Evolutionary conservation across 495 filamentous ascomycete species (phyloP), one percentile per base, ranked within the genome.

Genomic region (Aspergillus cavernicola): DNA sequence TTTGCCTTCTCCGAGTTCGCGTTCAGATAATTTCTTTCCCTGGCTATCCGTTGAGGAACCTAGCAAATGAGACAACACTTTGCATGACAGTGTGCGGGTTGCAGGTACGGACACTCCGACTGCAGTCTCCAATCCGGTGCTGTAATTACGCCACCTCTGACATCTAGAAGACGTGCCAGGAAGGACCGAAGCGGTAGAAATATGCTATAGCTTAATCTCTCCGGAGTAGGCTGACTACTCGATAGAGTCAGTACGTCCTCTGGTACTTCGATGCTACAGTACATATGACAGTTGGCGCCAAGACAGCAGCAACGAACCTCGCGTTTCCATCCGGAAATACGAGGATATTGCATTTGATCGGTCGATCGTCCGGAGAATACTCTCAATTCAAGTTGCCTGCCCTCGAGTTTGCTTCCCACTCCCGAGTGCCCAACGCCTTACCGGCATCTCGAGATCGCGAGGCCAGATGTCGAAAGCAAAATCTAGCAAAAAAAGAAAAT

Each of bases 391-490:
- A 28, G 26, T 32, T 46, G 42, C 49, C 41, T 53, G 32, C 29
- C 50, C 33, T 45, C 11, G 37, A 45, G 42, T 50, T 57, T 53
- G 44, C 42, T 48, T 41, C 24, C n/a, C 46, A 39, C 33, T 29
- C 22, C 33, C 22, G 45, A 31, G 23, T 28, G 35, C 24, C 38
- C 35, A 38, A 23, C 22, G 4, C 10, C 20, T 41, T 41, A 7
- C n/a, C 37, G n/a, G 18, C 8, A 12, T 19, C 37, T 6, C 6
- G 45, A 24, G 6, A 12, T 18, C 13, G 24, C 24, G 24, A 9
- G 2, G 20, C 19, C 47, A 39, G 22, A 29, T 37, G 4, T 6
- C 28, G 6, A 28, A 49, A 49, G 22, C 1, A 22, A 22, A 39
- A 41, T 28, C n/a, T n/a, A n/a, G n/a, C n/a, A n/a, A 28, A 24